Conservation (phyloP, 1,139 yeast species). For the Debaryomyces sp. region DNA sequence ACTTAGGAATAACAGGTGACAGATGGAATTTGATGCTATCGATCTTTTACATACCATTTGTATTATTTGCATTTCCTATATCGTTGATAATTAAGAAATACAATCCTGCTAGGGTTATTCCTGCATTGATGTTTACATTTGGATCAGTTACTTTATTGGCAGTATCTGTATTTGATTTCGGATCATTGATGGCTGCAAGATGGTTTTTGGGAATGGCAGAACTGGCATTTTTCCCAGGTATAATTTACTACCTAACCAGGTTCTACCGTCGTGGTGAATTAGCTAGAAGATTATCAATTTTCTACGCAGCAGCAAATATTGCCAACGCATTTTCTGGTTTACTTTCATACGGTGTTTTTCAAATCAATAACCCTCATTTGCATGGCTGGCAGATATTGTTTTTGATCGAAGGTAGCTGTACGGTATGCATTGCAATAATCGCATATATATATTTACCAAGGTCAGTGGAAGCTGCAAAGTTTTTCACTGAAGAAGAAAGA, state of each 20-base stretch:
- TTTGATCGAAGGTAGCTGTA: constrained; percentile 23
- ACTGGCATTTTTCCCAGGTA: constrained; percentile 24
- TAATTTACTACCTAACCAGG: constrained; percentile 22
- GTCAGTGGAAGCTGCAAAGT: constrained; percentile 27
- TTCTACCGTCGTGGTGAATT: constrained; percentile 25
- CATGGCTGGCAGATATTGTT: constrained; percentile 30
- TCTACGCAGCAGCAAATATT: constrained; percentile 24
- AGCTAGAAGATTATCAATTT: constrained; percentile 22
- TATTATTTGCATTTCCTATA: constrained; percentile 23
- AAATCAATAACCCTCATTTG: constrained; percentile 20
- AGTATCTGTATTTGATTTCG: constrained; percentile 21
- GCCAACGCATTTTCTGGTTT: constrained; percentile 26
- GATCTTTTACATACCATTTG: constrained; percentile 25
- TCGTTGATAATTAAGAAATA: constrained; percentile 22
- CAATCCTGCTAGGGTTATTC: constrained; percentile 25
- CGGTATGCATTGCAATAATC: constrained; percentile 20
- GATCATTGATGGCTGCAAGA: constrained; percentile 21
- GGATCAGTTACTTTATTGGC: constrained; percentile 21
- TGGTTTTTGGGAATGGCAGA: constrained; percentile 26
- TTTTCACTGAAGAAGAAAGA: constrained; percentile 29
- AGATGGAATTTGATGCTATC: constrained; percentile 28
- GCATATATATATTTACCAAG: constrained; percentile 24
- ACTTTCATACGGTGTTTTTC: constrained; percentile 26
- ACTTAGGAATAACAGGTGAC: constrained; percentile 21
- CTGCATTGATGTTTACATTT: constrained; percentile 23